Base-by-base conservation (phyloP, 2,329 filamentous ascomycete species). In the Botryosphaeria agaves region DNA sequence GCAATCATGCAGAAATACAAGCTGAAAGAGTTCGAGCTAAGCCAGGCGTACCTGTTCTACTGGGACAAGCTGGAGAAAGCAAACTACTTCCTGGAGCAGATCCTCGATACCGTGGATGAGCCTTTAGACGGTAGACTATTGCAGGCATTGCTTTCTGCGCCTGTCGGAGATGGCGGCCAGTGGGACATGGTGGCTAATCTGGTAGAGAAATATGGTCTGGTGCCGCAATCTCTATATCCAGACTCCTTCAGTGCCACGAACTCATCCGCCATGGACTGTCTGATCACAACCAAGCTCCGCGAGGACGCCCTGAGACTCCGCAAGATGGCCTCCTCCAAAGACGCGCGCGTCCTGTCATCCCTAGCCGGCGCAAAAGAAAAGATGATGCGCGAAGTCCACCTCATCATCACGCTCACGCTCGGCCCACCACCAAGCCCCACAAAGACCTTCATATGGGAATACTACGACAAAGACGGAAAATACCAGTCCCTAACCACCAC, bases 61-160 rank as follows among this genome's bases (percentile, higher is more conserved):
- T 91, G 79, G 76, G 84, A 93, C 52, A 92, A 92, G 58, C 69
- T 92, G 14, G 84, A 93, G 53, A 92, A 92, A 54, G 66, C 77
- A 6, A 92, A 92, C 52, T 92, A 70, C 61, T 92, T 91, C 57
- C 66, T 92, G 12, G 82, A 91, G 54, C 77, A 80, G 44, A 70
- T 87, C 36, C 68, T 92, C 32, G 72, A 81, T 38, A 91, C 83
- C 0, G 66, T 70, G 0, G 59, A 61, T 30, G 66, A 83, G 42
- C 71, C 76, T 19, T 62, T 91, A 2, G 79, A 85, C 39, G 66
- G 73, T 14, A 61, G 84, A 7, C 55, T 91, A 3, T 64, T 92
- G 3, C 76, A 84, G 48, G 66, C 66, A 3, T 55, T 92, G 3
- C 59, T 87, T 17, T 56, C 59, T 0, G 64, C 69, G 14, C 76